Evolutionary conservation across 2,329 filamentous ascomycete genomes (phyloP).

Genomic region (Ophiostoma ulmi): DNA sequence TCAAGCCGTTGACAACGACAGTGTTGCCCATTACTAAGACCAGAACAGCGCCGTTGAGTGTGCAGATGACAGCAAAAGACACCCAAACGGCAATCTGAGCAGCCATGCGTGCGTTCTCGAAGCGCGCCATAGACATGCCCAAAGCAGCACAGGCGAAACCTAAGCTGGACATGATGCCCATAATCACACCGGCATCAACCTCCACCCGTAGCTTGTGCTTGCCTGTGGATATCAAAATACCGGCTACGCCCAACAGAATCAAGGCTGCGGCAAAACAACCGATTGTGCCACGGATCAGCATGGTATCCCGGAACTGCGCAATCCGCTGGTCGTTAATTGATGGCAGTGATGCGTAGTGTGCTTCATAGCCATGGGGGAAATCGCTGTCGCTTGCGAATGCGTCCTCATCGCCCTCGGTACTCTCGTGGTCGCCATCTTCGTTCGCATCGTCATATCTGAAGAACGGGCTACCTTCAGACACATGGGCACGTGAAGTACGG

Average conservation of each 20-base stretch:
- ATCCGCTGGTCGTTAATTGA: slow-evolving; percentile 49
- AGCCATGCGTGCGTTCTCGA: slow-evolving; percentile 40
- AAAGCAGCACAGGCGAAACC: slow-evolving; percentile 59
- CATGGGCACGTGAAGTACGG: not conserved
- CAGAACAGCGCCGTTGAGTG: slow-evolving; percentile 49
- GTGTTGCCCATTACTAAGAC: slow-evolving; percentile 46
- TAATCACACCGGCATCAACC: slow-evolving; percentile 66
- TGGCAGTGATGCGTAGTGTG: slow-evolving; percentile 51
- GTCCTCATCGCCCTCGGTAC: slow-evolving; percentile 42
- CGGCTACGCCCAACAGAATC: slow-evolving; percentile 59
- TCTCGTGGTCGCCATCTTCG: slow-evolving; percentile 32
- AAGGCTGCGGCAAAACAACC: slow-evolving; percentile 55
- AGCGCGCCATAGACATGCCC: slow-evolving; percentile 52
- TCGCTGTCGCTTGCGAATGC: slow-evolving; percentile 39
- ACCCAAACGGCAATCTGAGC: slow-evolving; percentile 43
- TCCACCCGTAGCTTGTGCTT: slow-evolving; percentile 62
- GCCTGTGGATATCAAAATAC: slow-evolving; percentile 62
- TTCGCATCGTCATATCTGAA: not conserved
- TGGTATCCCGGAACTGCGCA: slow-evolving; percentile 47
- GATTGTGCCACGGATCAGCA: slow-evolving; percentile 51
- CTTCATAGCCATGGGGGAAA: slow-evolving; percentile 48
- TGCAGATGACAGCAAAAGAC: slow-evolving; percentile 43
- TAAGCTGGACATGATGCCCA: slow-evolving; percentile 63
- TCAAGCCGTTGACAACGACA: slow-evolving; percentile 12
- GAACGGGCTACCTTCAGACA: not conserved